Evolutionary conservation across 2,329 filamentous ascomycete species (phyloP).

Genomic region (Chaetomium sp.): DNA sequence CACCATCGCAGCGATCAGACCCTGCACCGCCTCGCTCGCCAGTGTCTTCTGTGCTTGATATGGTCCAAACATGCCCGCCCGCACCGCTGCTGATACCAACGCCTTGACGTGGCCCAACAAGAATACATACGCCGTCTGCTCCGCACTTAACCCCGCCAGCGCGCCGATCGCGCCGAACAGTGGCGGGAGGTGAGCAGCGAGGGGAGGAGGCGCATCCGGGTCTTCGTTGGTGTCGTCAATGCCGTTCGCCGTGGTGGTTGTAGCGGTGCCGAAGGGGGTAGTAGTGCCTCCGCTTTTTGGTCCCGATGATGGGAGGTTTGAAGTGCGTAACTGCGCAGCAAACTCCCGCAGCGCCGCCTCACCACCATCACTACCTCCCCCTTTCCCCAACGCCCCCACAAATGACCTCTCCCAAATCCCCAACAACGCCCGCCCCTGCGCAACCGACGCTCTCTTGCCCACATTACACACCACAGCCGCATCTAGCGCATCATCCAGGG

Average conservation of each 20-base stretch:
- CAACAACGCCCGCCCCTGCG: conserved; percentile 69
- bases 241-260: not conserved
- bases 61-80: conserved; percentile 71
- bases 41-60: conserved; percentile 72
- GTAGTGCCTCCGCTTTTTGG: no score
- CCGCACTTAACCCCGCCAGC: conserved; percentile 52
- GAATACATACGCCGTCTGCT: conserved; percentile 67
- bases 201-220: conserved; percentile 37
- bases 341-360: no score
- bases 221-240: not conserved
- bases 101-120: conserved; percentile 71
- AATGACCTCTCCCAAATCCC: conserved; percentile 71
- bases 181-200: conserved; percentile 62
- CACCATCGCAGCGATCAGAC: conserved; percentile 51
- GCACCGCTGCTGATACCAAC: conserved; percentile 67
- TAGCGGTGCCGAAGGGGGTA: no score
- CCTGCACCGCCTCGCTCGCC: conserved; percentile 53
- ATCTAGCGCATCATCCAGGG: conserved; percentile 69
- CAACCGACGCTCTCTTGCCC: conserved; percentile 64
- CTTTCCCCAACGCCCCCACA: conserved; percentile 21
- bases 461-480: conserved; percentile 74
- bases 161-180: conserved; percentile 61
- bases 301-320: no score
- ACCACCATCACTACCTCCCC: not conserved
- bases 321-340: no score